These are phyloP conservation scores for Mycosphaerella sp. DNA, from an alignment of 2,329 filamentous ascomycete genomes.

Conservation along the genomic window DNA sequence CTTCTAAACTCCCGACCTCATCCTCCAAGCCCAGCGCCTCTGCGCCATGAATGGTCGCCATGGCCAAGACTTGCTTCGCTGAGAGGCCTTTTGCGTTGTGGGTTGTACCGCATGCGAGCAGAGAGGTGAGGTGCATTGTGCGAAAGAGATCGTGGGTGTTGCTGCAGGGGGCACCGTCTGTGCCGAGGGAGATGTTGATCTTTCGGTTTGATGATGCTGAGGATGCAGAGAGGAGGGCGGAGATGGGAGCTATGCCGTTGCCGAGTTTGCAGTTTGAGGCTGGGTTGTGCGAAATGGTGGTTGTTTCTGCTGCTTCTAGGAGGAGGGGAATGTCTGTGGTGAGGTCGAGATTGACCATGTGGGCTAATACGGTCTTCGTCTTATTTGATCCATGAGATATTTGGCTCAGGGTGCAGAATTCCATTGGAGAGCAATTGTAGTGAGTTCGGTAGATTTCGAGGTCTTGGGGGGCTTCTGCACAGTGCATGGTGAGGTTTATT, in stretches of 20 bases:
- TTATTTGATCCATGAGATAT: slow-evolving; percentile 5
- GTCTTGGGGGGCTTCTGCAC: slow-evolving; percentile 26
- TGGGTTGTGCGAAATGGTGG: slow-evolving; percentile 47
- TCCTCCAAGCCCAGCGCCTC: slow-evolving; percentile 40
- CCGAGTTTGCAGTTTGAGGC: slow-evolving; percentile 49
- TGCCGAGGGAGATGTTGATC: slow-evolving; percentile 47
- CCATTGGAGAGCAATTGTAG: slow-evolving; percentile 38
- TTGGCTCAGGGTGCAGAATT: slow-evolving; percentile 34
- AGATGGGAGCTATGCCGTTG: slow-evolving; percentile 45
- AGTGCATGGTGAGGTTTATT: slow-evolving; percentile 32
- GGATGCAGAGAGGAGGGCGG: slow-evolving; percentile 37
- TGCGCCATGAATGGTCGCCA: slow-evolving; percentile 50
- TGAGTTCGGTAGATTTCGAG: slow-evolving; percentile 32
- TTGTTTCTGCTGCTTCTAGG: slow-evolving; percentile 32
- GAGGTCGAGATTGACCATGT: slow-evolving; percentile 48
- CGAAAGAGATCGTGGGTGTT: slow-evolving; percentile 50
- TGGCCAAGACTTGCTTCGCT: slow-evolving; percentile 44
- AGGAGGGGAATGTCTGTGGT: slow-evolving; percentile 39
- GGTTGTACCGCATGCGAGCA: slow-evolving; percentile 44
- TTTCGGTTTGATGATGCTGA: slow-evolving; percentile 4
- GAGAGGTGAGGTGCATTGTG: slow-evolving; percentile 48
- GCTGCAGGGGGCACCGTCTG: slow-evolving; percentile 50
- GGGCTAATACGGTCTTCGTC: slow-evolving; percentile 45
- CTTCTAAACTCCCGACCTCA: slow-evolving; percentile 38
- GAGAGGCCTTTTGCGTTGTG: slow-evolving; percentile 41